Percentiles rank a stretch among this genome's conserved stretches.
Conservation (phyloP, 2,329 filamentous ascomycete species). For the Lecanicillium sp. region DNA sequence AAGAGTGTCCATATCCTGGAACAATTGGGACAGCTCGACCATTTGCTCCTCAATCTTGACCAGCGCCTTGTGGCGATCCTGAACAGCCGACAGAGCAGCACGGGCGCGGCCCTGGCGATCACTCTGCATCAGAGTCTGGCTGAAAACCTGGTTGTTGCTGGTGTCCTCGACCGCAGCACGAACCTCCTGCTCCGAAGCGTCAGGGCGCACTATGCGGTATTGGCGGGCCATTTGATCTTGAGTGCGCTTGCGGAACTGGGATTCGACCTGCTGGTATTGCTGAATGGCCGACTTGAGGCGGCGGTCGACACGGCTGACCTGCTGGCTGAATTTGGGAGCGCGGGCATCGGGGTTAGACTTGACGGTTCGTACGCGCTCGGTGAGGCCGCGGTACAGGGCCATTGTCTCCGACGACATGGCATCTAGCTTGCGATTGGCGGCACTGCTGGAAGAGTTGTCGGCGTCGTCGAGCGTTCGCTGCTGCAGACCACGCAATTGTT, state of each 20-base stretch:
- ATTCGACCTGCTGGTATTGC: constrained; percentile 72
- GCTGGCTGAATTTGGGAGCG: constrained; percentile 59
- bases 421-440: constrained; percentile 62
- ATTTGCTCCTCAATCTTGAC: constrained; percentile 89
- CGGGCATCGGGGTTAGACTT: constrained; percentile 74
- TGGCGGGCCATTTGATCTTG: constrained; percentile 81
- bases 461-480: constrained; percentile 65
- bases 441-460: constrained; percentile 59
- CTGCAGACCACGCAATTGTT: constrained; percentile 64
- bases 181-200: constrained; percentile 72
- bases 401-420: constrained; percentile 71
- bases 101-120: constrained; percentile 75
- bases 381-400: constrained; percentile 70
- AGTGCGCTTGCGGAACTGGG: constrained; percentile 69
- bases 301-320: constrained; percentile 74
- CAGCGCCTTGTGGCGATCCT: constrained; percentile 76
- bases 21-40: constrained; percentile 77
- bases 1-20: constrained; percentile 80
- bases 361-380: constrained; percentile 69
- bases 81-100: constrained; percentile 69
- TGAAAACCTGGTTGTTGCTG: constrained; percentile 71
- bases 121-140: constrained; percentile 74
- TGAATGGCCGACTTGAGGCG: constrained; percentile 74
- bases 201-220: constrained; percentile 80
- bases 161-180: constrained; percentile 67